Base-by-base conservation (phyloP, 345 rosid genomes). In the Excoecaria cochinchinensis region DNA sequence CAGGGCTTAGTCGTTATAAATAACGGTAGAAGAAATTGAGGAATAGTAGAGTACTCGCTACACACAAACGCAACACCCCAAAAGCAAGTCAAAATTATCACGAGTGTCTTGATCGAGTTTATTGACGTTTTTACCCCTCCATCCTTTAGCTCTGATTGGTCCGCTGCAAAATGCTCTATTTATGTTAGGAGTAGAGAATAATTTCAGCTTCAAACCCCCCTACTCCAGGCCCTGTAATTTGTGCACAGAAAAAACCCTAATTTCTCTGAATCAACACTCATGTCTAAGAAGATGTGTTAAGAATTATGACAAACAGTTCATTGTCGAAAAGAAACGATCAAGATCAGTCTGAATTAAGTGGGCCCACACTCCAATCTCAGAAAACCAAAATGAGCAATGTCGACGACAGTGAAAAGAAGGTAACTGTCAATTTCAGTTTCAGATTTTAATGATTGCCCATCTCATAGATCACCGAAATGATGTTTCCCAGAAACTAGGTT, bases 301-400 rank as follows among this genome's bases (percentile, higher is more conserved):
- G 39, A 75, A 38, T 8, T 31, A 85, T 79, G 88, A 83, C 72
- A 74, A 75, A 70, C 53, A 83, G 74, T 73, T 84, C 82, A 61
- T 84, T 86, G 36, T 81, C 87, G 25, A 83, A 87, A 78, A 84
- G 79, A 75, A 85, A 87, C 69, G 81, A 39, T 64, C 82, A 83
- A 72, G 88, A 87, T 81, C 86, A 80, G 25, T 83, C 82, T 48
- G 86, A 81, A 68, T 73, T 67, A n/a, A 82, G 82, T 69, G 87
- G 70, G 25, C 64, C 84, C 47, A 46, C 84, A 16, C 53, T 66
- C 8, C 83, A 87, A 72, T 77, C 87, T 6, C 82, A 74, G 72
- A 81, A 80, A 67, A 78, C 76, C 65, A 86, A 86, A 74, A 87
- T 87, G 88, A 84, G 72, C 79, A 89, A 87, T 85, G 53, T 88